Percentiles rank a stretch among this genome's conserved stretches.
phyloP scores from a whole-genome alignment of 169 alveolate genomes.

The Plasmodium falciparum region DNA sequence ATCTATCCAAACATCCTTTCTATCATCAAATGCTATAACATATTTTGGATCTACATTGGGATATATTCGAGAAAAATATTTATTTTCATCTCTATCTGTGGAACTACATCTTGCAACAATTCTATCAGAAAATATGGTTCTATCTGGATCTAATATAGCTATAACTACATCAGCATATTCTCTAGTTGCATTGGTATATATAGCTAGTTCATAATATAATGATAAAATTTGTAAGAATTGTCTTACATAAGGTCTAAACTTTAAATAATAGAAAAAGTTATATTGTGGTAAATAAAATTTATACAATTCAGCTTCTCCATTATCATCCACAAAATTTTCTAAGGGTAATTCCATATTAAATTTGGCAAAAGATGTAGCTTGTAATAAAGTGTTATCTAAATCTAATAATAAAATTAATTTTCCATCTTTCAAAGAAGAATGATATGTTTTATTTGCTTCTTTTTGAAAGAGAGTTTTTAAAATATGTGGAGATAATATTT shows the following conservation, averaged over 20 bases:
- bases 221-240: slow-evolving; percentile 89
- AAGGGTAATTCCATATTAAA: slow-evolving; percentile 88
- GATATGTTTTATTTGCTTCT: slow-evolving; percentile 38
- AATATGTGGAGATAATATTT: slow-evolving; percentile 72
- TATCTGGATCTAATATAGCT: slow-evolving; percentile 92
- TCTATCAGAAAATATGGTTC: slow-evolving; percentile 91
- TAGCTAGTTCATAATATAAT: slow-evolving; percentile 91
- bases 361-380: slow-evolving; percentile 90
- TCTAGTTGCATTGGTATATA: slow-evolving; percentile 94
- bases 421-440: slow-evolving; percentile 80
- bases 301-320: slow-evolving; percentile 93
- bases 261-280: slow-evolving; percentile 89
- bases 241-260: slow-evolving; percentile 92
- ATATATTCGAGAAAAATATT: slow-evolving; percentile 86
- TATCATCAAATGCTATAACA: slow-evolving; percentile 92
- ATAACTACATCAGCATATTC: slow-evolving; percentile 94
- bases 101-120: slow-evolving; percentile 91
- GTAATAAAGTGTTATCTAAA: slow-evolving; percentile 92
- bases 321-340: slow-evolving; percentile 89
- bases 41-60: slow-evolving; percentile 89
- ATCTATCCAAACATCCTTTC: slow-evolving; percentile 93
- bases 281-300: slow-evolving; percentile 91
- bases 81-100: slow-evolving; percentile 88
- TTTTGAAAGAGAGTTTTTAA: slow-evolving; percentile 46
- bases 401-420: slow-evolving; percentile 90